Evolutionary conservation across 129 eudicot species (phyloP).

Genomic region (Pseudognaphalium luteoalbum): DNA sequence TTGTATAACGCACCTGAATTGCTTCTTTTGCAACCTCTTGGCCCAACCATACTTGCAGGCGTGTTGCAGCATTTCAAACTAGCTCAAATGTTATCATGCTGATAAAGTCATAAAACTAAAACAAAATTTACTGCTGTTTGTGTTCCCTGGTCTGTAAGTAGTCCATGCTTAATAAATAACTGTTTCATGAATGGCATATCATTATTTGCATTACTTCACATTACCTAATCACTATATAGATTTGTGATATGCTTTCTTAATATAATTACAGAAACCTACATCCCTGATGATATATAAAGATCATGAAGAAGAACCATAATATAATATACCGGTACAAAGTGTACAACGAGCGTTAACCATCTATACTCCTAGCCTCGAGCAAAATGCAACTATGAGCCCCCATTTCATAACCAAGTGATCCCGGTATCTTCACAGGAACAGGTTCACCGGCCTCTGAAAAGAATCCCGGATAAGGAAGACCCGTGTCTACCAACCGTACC

Average conservation of each 20-base stretch:
- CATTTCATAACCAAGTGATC: constrained; percentile 48
- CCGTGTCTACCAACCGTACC: constrained; percentile 82
- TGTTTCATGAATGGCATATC: no score
- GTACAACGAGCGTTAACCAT: constrained; percentile 14
- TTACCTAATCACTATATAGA: background rate
- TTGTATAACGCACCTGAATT: no score
- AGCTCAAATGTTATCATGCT: no score
- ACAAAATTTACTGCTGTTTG: no score
- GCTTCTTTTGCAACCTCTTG: no score
- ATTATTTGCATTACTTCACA: constrained; percentile 18
- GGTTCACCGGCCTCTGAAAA: constrained; percentile 59
- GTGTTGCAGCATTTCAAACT: no score
- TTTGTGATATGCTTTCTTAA: constrained; percentile 8
- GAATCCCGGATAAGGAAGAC: constrained; percentile 71
- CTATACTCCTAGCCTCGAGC: constrained; percentile 59
- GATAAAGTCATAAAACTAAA: no score
- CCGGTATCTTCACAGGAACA: constrained; percentile 50
- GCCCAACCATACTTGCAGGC: no score
- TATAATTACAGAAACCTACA: constrained; percentile 2
- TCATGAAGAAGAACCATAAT: background rate
- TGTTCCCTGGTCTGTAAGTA: no score
- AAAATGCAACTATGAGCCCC: constrained; percentile 70
- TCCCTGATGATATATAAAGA: constrained; percentile 2
- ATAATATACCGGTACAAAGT: background rate
- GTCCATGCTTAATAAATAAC: no score